Percentiles rank a stretch among this genome's conserved stretches.
phyloP scores from a whole-genome alignment of 208 protist species.

The Wallacemonas sp. region DNA sequence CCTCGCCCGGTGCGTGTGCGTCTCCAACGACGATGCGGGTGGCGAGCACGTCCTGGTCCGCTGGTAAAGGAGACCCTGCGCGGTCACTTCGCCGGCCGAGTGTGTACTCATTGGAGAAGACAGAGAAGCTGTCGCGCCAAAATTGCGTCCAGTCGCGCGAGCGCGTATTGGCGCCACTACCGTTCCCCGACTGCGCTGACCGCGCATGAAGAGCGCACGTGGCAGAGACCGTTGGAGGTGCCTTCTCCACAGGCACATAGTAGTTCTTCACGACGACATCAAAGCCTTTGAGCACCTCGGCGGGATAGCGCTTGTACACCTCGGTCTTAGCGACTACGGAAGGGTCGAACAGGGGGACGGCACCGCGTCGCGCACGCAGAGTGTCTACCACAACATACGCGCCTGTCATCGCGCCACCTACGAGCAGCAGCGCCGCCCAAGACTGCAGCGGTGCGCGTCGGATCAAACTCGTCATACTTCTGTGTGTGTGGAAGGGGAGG shows the following conservation, averaged over 20 bases:
- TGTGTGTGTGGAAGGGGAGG: background rate
- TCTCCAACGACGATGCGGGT: slow-evolving; percentile 28
- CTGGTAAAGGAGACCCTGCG: background rate
- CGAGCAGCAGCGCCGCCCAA: slow-evolving; percentile 11
- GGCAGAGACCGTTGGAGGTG: background rate
- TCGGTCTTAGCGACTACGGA: slow-evolving; percentile 36
- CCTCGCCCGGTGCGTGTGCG: background rate
- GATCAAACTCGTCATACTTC: too few species aligned
- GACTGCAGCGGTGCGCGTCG: slow-evolving; percentile 11
- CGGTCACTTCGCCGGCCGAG: background rate
- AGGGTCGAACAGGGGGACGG: slow-evolving; percentile 50
- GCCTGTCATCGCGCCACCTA: slow-evolving; percentile 4
- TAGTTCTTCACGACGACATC: slow-evolving; percentile 80
- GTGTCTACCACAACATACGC: slow-evolving; percentile 23
- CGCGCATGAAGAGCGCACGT: background rate
- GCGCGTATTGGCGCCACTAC: background rate
- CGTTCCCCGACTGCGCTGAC: background rate
- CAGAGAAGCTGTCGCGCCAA: slow-evolving; percentile 5
- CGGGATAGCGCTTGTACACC: slow-evolving; percentile 66
- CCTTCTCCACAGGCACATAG: slow-evolving; percentile 31
- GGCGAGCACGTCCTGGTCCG: slow-evolving; percentile 11
- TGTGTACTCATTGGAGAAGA: slow-evolving; percentile 30
- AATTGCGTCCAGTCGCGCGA: slow-evolving; percentile 6
- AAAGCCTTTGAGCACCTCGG: slow-evolving; percentile 52
- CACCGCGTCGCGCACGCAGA: slow-evolving; percentile 10